Evolutionary conservation across 2,329 filamentous ascomycete genomes (phyloP).

Genomic region (Aureobasidium sp.): DNA sequence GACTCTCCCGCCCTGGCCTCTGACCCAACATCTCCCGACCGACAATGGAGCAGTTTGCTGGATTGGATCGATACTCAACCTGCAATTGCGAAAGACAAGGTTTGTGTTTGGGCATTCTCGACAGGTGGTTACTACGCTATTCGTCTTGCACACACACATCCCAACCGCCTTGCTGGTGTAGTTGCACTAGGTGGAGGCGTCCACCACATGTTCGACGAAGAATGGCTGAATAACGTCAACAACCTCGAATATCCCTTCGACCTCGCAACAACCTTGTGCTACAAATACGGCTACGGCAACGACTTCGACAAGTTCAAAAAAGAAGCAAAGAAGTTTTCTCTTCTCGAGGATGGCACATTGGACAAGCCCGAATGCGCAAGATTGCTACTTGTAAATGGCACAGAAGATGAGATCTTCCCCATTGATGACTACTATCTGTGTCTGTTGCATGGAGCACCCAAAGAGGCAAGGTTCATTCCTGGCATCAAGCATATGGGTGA

Average conservation of each 20-base stretch:
- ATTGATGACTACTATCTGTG: slow-evolving; percentile 52
- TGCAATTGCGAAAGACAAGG: slow-evolving; percentile 38
- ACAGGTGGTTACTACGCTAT: slow-evolving; percentile 53
- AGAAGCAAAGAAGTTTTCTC: slow-evolving; percentile 44
- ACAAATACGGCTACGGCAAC: slow-evolving; percentile 38
- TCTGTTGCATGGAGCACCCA: slow-evolving; percentile 43
- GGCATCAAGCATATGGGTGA: slow-evolving; percentile 43
- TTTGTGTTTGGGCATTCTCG: slow-evolving; percentile 48
- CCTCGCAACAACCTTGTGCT: slow-evolving; percentile 40
- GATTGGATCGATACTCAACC: slow-evolving; percentile 44
- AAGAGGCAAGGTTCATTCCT: slow-evolving; percentile 40
- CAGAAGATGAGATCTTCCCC: slow-evolving; percentile 53
- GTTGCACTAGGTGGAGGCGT: slow-evolving; percentile 48
- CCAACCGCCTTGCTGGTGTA: slow-evolving; percentile 40
- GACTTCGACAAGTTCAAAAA: slow-evolving; percentile 38
- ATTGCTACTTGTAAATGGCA: slow-evolving; percentile 49
- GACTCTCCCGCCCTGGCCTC: slow-evolving; percentile 42
- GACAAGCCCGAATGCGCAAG: slow-evolving; percentile 39
- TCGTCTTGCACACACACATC: slow-evolving; percentile 49
- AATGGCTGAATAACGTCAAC: slow-evolving; percentile 48
- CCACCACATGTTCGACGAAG: slow-evolving; percentile 49
- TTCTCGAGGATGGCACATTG: slow-evolving; percentile 47
- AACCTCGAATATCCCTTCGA: slow-evolving; percentile 53
- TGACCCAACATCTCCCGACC: slow-evolving; percentile 43
- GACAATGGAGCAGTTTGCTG: slow-evolving; percentile 45